These are phyloP conservation scores for Flaveria linearis DNA, from an alignment of 129 eudicot genomes.

Conservation along the genomic window DNA sequence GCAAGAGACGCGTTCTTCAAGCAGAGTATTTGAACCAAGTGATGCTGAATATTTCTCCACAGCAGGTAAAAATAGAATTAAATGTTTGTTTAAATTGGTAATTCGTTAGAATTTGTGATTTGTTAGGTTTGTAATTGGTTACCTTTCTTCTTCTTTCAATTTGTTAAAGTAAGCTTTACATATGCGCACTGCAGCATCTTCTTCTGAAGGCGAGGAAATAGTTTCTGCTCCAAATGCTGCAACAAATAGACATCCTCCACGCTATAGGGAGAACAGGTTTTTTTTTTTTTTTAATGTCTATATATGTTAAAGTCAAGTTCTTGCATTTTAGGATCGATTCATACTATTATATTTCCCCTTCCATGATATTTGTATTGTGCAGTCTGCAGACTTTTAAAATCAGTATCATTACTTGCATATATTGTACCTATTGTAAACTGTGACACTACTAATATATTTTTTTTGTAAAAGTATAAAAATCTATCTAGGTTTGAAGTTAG, in stretches of 20 bases:
- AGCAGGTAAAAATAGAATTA: conserved; percentile 42
- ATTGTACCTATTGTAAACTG: not conserved
- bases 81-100: not conserved
- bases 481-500: not conserved
- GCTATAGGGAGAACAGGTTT: conserved; percentile 70
- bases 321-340: not conserved
- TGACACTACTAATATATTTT: not conserved
- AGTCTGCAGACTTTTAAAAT: not conserved
- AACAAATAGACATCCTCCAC: conserved; percentile 45
- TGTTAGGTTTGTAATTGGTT: not conserved
- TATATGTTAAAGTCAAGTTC: conserved; percentile 4
- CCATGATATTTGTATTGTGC: not conserved
- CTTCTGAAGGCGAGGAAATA: conserved; percentile 70
- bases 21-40: conserved; percentile 39
- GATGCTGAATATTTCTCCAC: conserved; percentile 53
- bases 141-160: not conserved
- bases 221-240: conserved; percentile 46
- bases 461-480: not conserved
- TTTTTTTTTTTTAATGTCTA: not conserved
- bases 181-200: conserved; percentile 44
- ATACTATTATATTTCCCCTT: not conserved
- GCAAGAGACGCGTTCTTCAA: conserved; percentile 49
- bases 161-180: conserved; percentile 1
- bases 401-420: not conserved
- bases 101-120: not conserved